Conservation (phyloP, 2,329 filamentous ascomycete species). For the Botrytis fragariae region DNA sequence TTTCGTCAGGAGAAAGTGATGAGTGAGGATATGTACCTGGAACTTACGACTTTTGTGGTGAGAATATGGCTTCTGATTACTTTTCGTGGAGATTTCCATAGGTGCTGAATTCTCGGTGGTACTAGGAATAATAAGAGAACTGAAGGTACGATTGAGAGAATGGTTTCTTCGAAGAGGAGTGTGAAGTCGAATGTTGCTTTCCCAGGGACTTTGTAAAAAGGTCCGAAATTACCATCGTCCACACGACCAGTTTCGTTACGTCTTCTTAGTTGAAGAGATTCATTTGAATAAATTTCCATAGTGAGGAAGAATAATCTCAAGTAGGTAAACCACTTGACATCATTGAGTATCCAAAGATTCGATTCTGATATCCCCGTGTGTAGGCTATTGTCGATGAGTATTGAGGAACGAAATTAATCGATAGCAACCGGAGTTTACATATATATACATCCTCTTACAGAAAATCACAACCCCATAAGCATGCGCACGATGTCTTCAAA, state of each 20-base stretch:
- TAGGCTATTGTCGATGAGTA: neutral
- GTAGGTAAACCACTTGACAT: neutral
- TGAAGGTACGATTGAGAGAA: slow-evolving; percentile 33
- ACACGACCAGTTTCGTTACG: neutral
- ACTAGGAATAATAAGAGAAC: slow-evolving; percentile 28
- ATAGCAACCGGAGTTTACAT: neutral
- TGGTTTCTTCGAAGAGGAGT: slow-evolving; percentile 34
- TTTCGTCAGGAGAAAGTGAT: slow-evolving; percentile 7
- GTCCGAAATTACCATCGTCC: slow-evolving; percentile 17
- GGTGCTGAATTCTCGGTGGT: slow-evolving; percentile 23
- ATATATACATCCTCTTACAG: neutral
- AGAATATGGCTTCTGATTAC: slow-evolving; percentile 25
- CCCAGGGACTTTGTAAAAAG: neutral
- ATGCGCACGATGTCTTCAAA: neutral
- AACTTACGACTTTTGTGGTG: slow-evolving; percentile 27
- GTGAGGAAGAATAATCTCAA: neutral
- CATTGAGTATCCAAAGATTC: neutral
- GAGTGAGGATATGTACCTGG: neutral
- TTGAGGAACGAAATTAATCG: neutral
- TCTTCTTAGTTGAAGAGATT: neutral
- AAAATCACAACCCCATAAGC: neutral
- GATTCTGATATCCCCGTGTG: neutral
- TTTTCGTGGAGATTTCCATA: slow-evolving; percentile 28
- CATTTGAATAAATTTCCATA: neutral
- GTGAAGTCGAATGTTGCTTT: slow-evolving; percentile 33